A percentile compares a stretch with the other conserved stretches of the same genome.
These are phyloP conservation scores for Hanseniaspora mollemarum DNA, from an alignment of 805 yeast species.

Conservation along the genomic window DNA sequence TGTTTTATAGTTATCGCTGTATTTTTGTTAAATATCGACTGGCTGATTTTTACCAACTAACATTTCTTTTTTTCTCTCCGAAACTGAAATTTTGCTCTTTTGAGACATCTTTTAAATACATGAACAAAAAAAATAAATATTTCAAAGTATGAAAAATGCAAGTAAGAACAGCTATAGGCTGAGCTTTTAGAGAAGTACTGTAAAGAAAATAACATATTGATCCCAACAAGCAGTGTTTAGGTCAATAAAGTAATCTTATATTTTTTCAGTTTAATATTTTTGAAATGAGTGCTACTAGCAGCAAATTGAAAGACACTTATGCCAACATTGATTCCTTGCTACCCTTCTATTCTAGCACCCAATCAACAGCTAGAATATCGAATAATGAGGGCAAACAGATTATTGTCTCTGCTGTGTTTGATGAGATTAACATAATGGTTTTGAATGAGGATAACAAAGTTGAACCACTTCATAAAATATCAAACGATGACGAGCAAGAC, in stretches of 20 bases:
- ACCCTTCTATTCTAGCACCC: slow-evolving; percentile 76
- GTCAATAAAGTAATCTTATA: neutral
- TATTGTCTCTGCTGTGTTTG: slow-evolving; percentile 70
- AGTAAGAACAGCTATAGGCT: no score
- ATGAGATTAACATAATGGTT: slow-evolving; percentile 62
- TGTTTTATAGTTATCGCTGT: no score
- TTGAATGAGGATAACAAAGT: slow-evolving; percentile 25
- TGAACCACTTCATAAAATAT: slow-evolving; percentile 37
- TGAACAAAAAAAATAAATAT: neutral
- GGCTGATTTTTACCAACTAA: neutral
- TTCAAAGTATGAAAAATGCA: no score
- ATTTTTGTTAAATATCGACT: no score
- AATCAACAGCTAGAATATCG: slow-evolving; percentile 61
- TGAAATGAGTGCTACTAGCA: neutral
- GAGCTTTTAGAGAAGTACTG: no score
- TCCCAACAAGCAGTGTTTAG: no score
- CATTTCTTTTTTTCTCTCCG: neutral
- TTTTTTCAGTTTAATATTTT: no score
- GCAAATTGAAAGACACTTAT: slow-evolving; percentile 29
- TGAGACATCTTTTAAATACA: neutral
- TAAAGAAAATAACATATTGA: no score
- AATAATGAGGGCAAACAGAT: slow-evolving; percentile 39
- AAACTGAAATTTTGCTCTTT: neutral
- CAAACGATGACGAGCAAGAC: slow-evolving; percentile 72
- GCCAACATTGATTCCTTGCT: slow-evolving; percentile 36